A percentile compares a stretch with the other conserved stretches of the same genome.
Evolutionary conservation across 2,329 filamentous ascomycete genomes (phyloP).

Genomic region (Paramyrothecium sp.): DNA sequence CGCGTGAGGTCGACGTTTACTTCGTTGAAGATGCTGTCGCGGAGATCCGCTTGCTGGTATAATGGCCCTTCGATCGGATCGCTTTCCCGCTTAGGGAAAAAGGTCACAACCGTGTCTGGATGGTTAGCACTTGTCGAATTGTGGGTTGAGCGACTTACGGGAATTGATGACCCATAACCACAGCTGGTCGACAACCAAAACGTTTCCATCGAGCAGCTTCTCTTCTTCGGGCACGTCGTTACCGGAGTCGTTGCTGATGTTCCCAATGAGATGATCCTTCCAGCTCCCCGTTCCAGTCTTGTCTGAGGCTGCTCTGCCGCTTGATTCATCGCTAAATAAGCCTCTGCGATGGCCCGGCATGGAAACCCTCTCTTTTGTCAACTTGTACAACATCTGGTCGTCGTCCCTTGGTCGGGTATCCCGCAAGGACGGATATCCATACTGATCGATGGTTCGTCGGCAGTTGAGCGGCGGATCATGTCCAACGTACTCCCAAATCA

Average conservation of each 20-base stretch:
- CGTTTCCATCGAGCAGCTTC: constrained; percentile 50
- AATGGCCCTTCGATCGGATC: constrained; percentile 52
- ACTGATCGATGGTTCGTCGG: constrained; percentile 62
- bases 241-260: constrained; percentile 7
- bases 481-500: constrained; percentile 63
- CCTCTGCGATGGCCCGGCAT: constrained; percentile 15
- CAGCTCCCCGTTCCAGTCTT: constrained; percentile 25
- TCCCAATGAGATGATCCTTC: constrained; percentile 17
- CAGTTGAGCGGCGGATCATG: constrained; percentile 61
- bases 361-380: constrained; percentile 48
- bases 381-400: constrained; percentile 67
- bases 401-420: constrained; percentile 62
- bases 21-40: constrained; percentile 65
- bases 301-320: constrained; percentile 21
- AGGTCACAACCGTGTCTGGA: constrained; percentile 49
- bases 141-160: constrained; percentile 32
- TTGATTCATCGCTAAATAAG: constrained; percentile 26
- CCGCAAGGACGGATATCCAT: constrained; percentile 58
- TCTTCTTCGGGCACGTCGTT: constrained; percentile 28
- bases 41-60: constrained; percentile 59
- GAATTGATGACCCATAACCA: constrained; percentile 61
- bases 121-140: neutral
- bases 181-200: constrained; percentile 66
- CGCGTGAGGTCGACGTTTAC: constrained; percentile 63
- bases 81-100: constrained; percentile 55